Base-by-base conservation (phyloP, 2,329 filamentous ascomycete species). In the Lizonia empirigonia region DNA sequence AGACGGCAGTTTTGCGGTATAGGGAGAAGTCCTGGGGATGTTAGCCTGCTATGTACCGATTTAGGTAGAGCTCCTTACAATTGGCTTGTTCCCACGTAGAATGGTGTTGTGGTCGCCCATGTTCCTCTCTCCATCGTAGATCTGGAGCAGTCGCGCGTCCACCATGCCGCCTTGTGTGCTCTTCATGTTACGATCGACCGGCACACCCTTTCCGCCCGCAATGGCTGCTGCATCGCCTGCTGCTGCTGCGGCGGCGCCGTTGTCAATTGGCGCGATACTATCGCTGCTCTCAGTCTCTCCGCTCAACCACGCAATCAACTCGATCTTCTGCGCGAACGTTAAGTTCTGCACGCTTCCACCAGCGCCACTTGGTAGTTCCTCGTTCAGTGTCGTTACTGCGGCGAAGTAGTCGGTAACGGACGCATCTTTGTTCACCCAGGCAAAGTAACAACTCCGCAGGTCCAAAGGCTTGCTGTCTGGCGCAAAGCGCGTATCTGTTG, bases 71-170 rank as follows among this genome's bases (percentile, higher is more conserved):
- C 2, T 19, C 12, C 86, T 63, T 80, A 96, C 92, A 33, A 89
- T 92, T 38, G 90, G 87, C 74, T 96, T 97, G 67, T 91, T 86
- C 2, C 94, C 94, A 53, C 91, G 82, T 49, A 99, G 78, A 8
- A 91, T 84, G 27, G 85, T 91, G 76, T 99, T 99, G 63, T 93
- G 85, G 74, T 99, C 92, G 9, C 92, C 92, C 84, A 95, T 92
- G 70, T 86, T 88, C 52, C 94, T 83, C 81, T 99, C 94, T 12
- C 90, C 89, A 62, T 89, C 89, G 75, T 97, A 97, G 49, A 97
- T 96, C 67, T 90, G 89, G 53, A 88, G 85, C 63, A 97, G 75
- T 55, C 91, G 80, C 32, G 92, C 90, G 74, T 97, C 91, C 64
- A 60, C 58, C 57, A 74, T 89, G 85, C 60, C 68, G 63, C 63